Conservation (phyloP, 441 rosid genomes). For the Populus hybrid region DNA sequence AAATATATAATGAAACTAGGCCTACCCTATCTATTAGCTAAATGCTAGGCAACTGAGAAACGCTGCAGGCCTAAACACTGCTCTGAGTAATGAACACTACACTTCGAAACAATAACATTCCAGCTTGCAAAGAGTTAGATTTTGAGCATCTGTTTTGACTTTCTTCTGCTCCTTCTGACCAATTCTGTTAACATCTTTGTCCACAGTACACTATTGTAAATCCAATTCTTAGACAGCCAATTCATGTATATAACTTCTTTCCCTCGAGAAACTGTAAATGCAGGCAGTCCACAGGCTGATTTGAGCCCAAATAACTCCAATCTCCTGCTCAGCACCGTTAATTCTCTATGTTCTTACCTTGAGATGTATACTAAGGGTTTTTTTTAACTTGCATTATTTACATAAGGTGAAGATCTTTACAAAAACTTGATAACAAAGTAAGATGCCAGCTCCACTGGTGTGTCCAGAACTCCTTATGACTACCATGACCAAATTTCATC, state of each 20-base stretch:
- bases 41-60: not conserved
- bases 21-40: not conserved
- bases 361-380: not conserved
- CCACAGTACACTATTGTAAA: not conserved
- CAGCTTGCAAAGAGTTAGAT: not conserved
- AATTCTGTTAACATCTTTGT: not conserved
- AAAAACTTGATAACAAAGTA: not conserved
- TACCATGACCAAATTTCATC: not conserved
- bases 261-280: not conserved
- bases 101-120: not conserved
- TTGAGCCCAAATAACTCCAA: not conserved
- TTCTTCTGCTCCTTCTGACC: not conserved
- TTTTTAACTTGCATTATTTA: not conserved
- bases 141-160: not conserved
- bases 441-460: not conserved
- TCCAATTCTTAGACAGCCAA: not conserved
- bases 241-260: not conserved
- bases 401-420: not conserved
- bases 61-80: not conserved
- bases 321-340: not conserved
- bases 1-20: not conserved
- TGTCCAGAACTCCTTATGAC: not conserved
- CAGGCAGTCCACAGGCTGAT: not conserved
- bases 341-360: not conserved
- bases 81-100: not conserved